Evolutionary conservation across 371 early-diverging fungal genomes (phyloP).

Genomic region (Rhizopus sp.): DNA sequence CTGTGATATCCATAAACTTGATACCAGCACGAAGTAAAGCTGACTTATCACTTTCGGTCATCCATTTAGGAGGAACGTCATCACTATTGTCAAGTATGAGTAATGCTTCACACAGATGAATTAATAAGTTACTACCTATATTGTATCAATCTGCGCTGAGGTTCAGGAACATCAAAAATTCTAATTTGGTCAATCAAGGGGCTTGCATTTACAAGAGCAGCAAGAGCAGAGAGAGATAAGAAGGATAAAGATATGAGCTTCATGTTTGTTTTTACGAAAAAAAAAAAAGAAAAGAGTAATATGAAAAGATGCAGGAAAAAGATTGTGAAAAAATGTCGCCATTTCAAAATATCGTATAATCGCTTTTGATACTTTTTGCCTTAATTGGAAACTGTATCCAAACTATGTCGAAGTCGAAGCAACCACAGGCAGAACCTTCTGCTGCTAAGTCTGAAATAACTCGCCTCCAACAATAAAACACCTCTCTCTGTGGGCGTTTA

Average conservation of each 20-base stretch:
- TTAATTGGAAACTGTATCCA: no score
- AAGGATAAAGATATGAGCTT: slow-evolving; percentile 24
- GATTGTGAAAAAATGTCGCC: neutral
- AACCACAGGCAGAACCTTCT: no score
- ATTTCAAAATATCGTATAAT: no score
- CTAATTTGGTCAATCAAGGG: slow-evolving; percentile 35
- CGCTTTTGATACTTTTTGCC: no score
- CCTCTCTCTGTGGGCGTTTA: no score
- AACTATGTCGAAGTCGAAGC: no score
- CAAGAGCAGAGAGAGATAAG: slow-evolving; percentile 33
- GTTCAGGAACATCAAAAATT: slow-evolving; percentile 20
- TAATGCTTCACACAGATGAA: neutral
- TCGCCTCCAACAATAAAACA: no score
- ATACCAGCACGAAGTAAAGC: slow-evolving; percentile 66
- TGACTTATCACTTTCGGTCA: slow-evolving; percentile 65
- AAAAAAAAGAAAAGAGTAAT: slow-evolving; percentile 1
- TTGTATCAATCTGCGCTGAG: slow-evolving; percentile 38
- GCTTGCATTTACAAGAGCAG: slow-evolving; percentile 26
- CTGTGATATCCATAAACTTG: slow-evolving; percentile 90
- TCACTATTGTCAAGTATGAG: slow-evolving; percentile 22
- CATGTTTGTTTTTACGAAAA: slow-evolving; percentile 8
- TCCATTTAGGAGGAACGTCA: slow-evolving; percentile 60
- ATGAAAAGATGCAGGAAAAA: neutral
- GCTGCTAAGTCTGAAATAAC: no score
- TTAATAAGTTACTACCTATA: slow-evolving; percentile 22